These are phyloP conservation scores for Auriscalpium vulgare DNA, from an alignment of 768 basidiomycete species.

Conservation along the genomic window DNA sequence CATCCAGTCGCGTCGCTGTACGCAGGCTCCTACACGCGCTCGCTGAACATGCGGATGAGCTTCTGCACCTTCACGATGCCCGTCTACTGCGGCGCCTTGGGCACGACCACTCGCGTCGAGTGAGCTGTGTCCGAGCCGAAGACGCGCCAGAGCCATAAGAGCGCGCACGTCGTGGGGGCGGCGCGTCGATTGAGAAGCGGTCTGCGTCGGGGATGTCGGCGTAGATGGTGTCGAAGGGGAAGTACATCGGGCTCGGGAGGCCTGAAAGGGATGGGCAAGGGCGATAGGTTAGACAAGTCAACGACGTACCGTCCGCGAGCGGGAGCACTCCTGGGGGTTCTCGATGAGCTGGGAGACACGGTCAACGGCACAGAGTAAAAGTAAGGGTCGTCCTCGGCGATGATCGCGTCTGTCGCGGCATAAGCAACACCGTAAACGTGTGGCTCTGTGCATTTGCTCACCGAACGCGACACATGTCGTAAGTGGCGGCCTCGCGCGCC, in stretches of 20 bases:
- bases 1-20: constrained; percentile 55
- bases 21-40: constrained; percentile 45
- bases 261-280: constrained; percentile 29
- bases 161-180: constrained; percentile 20
- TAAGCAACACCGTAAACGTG: neutral
- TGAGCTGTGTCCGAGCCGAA: constrained; percentile 34
- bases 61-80: constrained; percentile 53
- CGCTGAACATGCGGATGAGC: constrained; percentile 52
- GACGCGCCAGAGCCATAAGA: constrained; percentile 55
- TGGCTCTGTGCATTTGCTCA: constrained; percentile 18
- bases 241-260: constrained; percentile 58
- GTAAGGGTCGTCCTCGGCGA: constrained; percentile 82
- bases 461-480: constrained; percentile 78
- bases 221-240: constrained; percentile 58
- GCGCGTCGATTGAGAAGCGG: constrained; percentile 35
- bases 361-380: too few species aligned
- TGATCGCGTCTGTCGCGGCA: constrained; percentile 48
- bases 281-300: neutral
- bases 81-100: constrained; percentile 72
- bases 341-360: too few species aligned
- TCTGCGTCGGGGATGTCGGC: constrained; percentile 45
- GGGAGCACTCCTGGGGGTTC: too few species aligned
- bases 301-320: constrained; percentile 56
- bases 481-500: constrained; percentile 70
- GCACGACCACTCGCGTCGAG: constrained; percentile 43